phyloP scores from a whole-genome alignment of 2,329 filamentous ascomycete species.

The Cladophialophora yegresii region DNA sequence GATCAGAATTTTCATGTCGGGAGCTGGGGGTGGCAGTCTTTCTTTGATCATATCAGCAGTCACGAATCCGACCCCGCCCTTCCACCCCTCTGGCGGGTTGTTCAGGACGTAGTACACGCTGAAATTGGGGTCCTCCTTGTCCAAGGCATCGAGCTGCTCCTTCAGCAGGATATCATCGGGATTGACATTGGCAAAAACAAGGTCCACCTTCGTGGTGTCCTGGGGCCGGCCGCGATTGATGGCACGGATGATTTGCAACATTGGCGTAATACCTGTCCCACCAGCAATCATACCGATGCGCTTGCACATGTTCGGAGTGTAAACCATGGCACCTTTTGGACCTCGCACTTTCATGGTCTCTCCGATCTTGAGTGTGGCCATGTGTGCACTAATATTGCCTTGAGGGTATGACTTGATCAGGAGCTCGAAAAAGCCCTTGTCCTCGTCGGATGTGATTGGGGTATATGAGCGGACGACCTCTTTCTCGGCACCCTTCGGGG shows the following conservation, averaged over 20 bases:
- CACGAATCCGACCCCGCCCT: slow-evolving; percentile 89
- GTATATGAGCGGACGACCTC: slow-evolving; percentile 91
- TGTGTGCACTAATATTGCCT: slow-evolving; percentile 94
- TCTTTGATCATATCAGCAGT: slow-evolving; percentile 90
- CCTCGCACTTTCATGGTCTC: slow-evolving; percentile 87
- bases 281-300: slow-evolving; percentile 98
- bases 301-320: slow-evolving; percentile 93
- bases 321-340: slow-evolving; percentile 97
- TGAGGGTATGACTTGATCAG: slow-evolving; percentile 97
- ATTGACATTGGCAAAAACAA: slow-evolving; percentile 97
- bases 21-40: slow-evolving; percentile 73
- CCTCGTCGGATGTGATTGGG: slow-evolving; percentile 84
- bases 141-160: slow-evolving; percentile 83
- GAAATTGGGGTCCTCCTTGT: slow-evolving; percentile 75
- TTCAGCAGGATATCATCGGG: slow-evolving; percentile 87
- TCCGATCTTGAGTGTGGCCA: slow-evolving; percentile 79
- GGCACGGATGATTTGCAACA: slow-evolving; percentile 93
- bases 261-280: slow-evolving; percentile 95
- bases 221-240: slow-evolving; percentile 75
- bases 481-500: slow-evolving; percentile 72
- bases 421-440: slow-evolving; percentile 90
- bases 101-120: slow-evolving; percentile 93
- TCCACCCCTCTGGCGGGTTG: slow-evolving; percentile 90
- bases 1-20: slow-evolving; percentile 88
- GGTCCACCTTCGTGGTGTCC: slow-evolving; percentile 84